Evolutionary conservation across 164 flowering plant species (phyloP).

Genomic region (Macadamia integrifolia): DNA sequence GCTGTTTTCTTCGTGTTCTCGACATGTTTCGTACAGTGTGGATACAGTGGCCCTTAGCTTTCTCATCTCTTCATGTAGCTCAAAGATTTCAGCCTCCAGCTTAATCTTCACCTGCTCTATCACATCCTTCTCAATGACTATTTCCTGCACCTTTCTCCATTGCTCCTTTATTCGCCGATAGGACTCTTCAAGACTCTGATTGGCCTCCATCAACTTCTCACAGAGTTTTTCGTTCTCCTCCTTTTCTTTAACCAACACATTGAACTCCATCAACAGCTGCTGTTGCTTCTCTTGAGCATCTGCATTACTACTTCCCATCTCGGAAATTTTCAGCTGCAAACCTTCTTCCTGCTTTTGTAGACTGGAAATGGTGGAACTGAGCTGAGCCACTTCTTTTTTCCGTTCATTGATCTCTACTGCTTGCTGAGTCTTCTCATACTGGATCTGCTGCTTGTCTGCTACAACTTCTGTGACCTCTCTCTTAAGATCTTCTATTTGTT

Average conservation of each 20-base stretch:
- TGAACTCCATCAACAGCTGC: conserved; percentile 21
- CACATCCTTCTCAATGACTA: conserved; percentile 31
- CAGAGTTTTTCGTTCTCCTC: conserved; percentile 19
- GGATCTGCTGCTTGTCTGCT: conserved; percentile 33
- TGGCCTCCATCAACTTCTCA: conserved; percentile 18
- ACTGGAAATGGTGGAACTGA: conserved; percentile 13
- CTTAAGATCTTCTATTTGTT: conserved; percentile 27
- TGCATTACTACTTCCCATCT: conserved; percentile 35
- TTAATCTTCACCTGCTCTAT: conserved; percentile 25
- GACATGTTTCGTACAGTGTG: conserved; percentile 15
- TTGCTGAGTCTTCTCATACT: conserved; percentile 27
- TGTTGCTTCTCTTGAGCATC: conserved; percentile 28
- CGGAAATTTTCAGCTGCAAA: conserved; percentile 23
- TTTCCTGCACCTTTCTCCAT: conserved; percentile 10
- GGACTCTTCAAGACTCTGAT: conserved; percentile 16
- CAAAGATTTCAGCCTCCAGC: conserved; percentile 26
- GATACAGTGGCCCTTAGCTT: conserved; percentile 17
- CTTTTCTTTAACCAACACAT: conserved; percentile 33
- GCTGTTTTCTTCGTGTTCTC: conserved; percentile 19
- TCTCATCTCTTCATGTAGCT: conserved; percentile 22
- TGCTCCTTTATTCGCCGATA: conserved; percentile 17
- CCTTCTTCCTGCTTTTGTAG: conserved; percentile 28
- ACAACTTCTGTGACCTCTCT: conserved; percentile 21
- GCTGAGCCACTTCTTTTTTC: conserved; percentile 27
- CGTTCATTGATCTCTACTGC: conserved; percentile 20